phyloP scores from a whole-genome alignment of 805 yeast species.

The Brettanomyces custersianus region DNA sequence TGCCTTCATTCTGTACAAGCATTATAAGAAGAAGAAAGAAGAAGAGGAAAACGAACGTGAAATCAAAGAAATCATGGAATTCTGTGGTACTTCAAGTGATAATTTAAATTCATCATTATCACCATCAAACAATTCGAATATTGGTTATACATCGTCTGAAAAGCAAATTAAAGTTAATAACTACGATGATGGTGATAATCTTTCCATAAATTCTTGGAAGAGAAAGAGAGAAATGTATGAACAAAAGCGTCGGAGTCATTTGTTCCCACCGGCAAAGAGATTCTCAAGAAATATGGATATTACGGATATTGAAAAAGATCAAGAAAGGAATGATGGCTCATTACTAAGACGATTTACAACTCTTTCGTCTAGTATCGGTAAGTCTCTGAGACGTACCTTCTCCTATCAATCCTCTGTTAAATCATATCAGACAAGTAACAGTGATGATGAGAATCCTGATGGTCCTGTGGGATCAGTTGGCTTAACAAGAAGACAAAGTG shows the following conservation, averaged over 20 bases:
- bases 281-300: background rate
- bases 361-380: constrained; percentile 19
- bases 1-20: constrained; percentile 20
- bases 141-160: constrained; percentile 2
- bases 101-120: constrained; percentile 5
- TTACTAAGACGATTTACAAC: constrained; percentile 20
- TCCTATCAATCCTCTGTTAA: constrained; percentile 23
- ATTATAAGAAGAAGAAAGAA: constrained; percentile 18
- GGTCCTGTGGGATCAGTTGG: no score
- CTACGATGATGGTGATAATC: constrained; percentile 31
- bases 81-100: constrained; percentile 7
- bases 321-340: constrained; percentile 5
- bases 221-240: constrained; percentile 40
- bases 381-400: constrained; percentile 18
- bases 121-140: constrained; percentile 4
- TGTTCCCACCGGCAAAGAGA: constrained; percentile 3
- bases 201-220: constrained; percentile 46
- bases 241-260: constrained; percentile 6
- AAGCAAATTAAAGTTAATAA: constrained; percentile 18
- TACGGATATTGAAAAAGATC: background rate
- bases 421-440: constrained; percentile 7
- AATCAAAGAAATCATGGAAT: constrained; percentile 24
- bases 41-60: constrained; percentile 22
- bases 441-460: background rate
- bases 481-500: constrained; percentile 1